Conservation (phyloP, 148 eudicot genomes). For the Drosera capensis region DNA sequence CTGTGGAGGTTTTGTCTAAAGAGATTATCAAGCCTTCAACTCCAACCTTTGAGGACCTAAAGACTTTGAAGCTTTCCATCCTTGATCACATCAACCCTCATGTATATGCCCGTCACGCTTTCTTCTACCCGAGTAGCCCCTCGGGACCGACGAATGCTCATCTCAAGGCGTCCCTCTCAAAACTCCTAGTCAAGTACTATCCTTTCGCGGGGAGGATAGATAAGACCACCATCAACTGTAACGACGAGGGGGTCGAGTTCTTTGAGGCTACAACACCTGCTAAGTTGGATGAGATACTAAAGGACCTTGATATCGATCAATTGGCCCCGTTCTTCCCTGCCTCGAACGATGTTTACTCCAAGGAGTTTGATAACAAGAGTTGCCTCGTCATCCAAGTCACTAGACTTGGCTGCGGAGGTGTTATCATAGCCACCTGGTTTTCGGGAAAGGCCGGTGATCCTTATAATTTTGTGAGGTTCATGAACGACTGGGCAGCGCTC, state of each 20-base stretch:
- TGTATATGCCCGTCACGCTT: slow-evolving; percentile 13
- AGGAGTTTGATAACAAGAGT: slow-evolving; percentile 5
- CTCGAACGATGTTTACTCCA: slow-evolving; percentile 4
- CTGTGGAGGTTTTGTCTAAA: background rate
- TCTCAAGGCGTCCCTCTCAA: slow-evolving; percentile 24
- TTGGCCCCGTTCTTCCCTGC: slow-evolving; percentile 17
- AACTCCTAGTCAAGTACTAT: slow-evolving; percentile 21
- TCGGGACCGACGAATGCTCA: slow-evolving; percentile 1
- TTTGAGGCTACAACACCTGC: slow-evolving; percentile 12
- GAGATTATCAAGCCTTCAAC: slow-evolving; percentile 14
- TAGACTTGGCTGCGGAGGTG: slow-evolving; percentile 21
- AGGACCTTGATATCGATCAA: slow-evolving; percentile 7
- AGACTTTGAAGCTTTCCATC: slow-evolving; percentile 14
- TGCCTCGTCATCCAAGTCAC: slow-evolving; percentile 24
- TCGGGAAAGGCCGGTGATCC: slow-evolving; percentile 23
- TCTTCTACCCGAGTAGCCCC: slow-evolving; percentile 10
- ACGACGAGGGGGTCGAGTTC: slow-evolving; percentile 25
- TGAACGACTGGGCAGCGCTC: slow-evolving; percentile 19
- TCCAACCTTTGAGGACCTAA: slow-evolving; percentile 14
- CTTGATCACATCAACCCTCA: slow-evolving; percentile 22
- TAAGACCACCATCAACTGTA: slow-evolving; percentile 20
- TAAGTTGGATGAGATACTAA: slow-evolving; percentile 10
- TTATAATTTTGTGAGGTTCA: slow-evolving; percentile 15
- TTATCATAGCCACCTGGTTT: slow-evolving; percentile 17
- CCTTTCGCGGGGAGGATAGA: slow-evolving; percentile 39